Conservation (phyloP, 169 alveolate genomes). For the Besnoitia besnoiti region DNA sequence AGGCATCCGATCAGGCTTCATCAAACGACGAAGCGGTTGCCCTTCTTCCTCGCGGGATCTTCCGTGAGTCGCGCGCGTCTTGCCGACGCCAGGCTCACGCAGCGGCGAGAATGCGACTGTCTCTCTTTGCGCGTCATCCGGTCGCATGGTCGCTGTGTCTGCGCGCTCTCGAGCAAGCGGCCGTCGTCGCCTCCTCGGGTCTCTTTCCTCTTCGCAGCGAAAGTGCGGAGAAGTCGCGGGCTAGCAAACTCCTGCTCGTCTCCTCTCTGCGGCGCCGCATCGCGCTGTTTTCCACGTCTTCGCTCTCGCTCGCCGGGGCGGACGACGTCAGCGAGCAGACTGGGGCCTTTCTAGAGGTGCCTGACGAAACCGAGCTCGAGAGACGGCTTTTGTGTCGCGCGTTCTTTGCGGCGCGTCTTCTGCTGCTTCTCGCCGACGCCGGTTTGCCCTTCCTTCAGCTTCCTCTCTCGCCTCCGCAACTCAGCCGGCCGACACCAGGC, state of each 20-base stretch:
- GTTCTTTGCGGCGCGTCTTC: constrained; percentile 25
- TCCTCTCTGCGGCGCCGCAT: too few relatives aligned
- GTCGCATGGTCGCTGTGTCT: constrained; percentile 17
- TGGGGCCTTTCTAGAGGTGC: too few relatives aligned
- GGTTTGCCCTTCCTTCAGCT: constrained; percentile 36
- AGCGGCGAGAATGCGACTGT: background rate
- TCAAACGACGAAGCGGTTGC: too few relatives aligned
- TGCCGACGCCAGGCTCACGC: too few relatives aligned
- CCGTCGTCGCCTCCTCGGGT: background rate
- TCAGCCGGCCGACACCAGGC: background rate
- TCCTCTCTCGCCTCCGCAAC: background rate
- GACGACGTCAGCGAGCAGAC: too few relatives aligned
- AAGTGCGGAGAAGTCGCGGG: too few relatives aligned
- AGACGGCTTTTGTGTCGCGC: background rate
- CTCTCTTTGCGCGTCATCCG: constrained; percentile 21
- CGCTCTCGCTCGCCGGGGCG: too few relatives aligned
- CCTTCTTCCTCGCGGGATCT: background rate
- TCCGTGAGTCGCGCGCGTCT: too few relatives aligned
- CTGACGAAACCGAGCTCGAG: background rate
- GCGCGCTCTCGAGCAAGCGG: constrained; percentile 1
- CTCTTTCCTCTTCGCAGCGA: too few relatives aligned
- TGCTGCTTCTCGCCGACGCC: constrained; percentile 3
- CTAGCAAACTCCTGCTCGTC: too few relatives aligned
- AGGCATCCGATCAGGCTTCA: too few relatives aligned
- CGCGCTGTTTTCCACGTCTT: too few relatives aligned